These are phyloP conservation scores for Aphanomyces cochlioides DNA, from an alignment of 352 stramenopile species.

Conservation along the genomic window DNA sequence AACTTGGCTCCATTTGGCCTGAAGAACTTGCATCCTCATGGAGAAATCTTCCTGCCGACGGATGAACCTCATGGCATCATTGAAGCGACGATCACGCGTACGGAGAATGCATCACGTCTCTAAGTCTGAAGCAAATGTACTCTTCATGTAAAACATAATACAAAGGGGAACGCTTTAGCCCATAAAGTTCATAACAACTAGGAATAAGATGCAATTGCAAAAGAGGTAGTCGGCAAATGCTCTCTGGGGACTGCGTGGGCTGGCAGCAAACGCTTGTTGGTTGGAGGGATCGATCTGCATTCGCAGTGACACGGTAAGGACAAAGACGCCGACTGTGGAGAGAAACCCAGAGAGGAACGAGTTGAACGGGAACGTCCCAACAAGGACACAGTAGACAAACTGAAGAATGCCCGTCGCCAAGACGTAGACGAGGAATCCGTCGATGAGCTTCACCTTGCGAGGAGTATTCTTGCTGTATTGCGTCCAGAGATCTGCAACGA, in stretches of 20 bases:
- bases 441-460: conserved; percentile 88
- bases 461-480: conserved; percentile 83
- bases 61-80: too few species aligned
- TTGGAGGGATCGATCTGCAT: conserved; percentile 90
- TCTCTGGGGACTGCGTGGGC: conserved; percentile 67
- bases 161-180: conserved; percentile 50
- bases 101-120: too few species aligned
- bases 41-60: too few species aligned
- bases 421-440: conserved; percentile 88
- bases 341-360: conserved; percentile 89
- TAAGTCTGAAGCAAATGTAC: too few species aligned
- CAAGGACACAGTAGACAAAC: conserved; percentile 89
- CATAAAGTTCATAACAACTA: conserved; percentile 93
- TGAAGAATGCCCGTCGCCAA: conserved; percentile 83
- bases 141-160: not conserved
- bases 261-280: conserved; percentile 52
- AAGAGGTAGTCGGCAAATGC: conserved; percentile 90
- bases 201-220: conserved; percentile 91
- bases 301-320: conserved; percentile 83
- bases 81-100: too few species aligned
- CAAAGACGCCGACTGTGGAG: conserved; percentile 87
- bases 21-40: too few species aligned
- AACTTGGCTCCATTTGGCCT: too few species aligned
- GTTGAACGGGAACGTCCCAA: conserved; percentile 91
- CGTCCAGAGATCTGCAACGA: conserved; percentile 47